Conservation (phyloP, 176 grass and related monocot species). For the Pontederia crassipes region DNA sequence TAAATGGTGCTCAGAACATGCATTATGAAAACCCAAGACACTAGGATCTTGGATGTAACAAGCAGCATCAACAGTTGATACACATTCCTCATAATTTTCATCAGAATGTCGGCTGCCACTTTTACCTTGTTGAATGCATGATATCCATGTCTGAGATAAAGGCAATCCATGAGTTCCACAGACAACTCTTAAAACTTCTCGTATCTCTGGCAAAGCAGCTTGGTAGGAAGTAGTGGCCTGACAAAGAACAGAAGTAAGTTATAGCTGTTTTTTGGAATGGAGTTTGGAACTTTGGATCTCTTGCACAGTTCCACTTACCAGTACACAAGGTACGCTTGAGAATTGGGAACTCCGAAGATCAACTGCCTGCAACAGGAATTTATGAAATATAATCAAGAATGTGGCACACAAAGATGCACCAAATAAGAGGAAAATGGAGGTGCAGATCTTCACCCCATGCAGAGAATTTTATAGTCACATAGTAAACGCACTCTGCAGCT, state of each 20-base stretch:
- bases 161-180: constrained; percentile 59
- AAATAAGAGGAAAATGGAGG: constrained; percentile 3
- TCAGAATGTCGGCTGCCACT: constrained; percentile 55
- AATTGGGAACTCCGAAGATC: constrained; percentile 57
- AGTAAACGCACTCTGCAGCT: no score
- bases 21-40: constrained; percentile 57
- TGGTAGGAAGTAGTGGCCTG: constrained; percentile 57
- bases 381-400: constrained; percentile 11
- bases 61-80: constrained; percentile 70
- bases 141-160: constrained; percentile 88
- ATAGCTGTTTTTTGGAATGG: background rate
- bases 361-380: constrained; percentile 50
- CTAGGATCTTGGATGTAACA: constrained; percentile 43
- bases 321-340: constrained; percentile 29
- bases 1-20: constrained; percentile 94
- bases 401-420: constrained; percentile 3
- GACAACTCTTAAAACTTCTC: constrained; percentile 45
- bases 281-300: background rate
- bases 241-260: constrained; percentile 10
- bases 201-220: constrained; percentile 50
- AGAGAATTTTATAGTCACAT: no score
- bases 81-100: constrained; percentile 56
- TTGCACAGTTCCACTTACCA: constrained; percentile 31
- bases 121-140: constrained; percentile 65
- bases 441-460: no score